A percentile compares a stretch with the other conserved stretches of the same genome.
Evolutionary conservation across 2,329 filamentous ascomycete species (phyloP).

Genomic region (Thelonectria rubi): DNA sequence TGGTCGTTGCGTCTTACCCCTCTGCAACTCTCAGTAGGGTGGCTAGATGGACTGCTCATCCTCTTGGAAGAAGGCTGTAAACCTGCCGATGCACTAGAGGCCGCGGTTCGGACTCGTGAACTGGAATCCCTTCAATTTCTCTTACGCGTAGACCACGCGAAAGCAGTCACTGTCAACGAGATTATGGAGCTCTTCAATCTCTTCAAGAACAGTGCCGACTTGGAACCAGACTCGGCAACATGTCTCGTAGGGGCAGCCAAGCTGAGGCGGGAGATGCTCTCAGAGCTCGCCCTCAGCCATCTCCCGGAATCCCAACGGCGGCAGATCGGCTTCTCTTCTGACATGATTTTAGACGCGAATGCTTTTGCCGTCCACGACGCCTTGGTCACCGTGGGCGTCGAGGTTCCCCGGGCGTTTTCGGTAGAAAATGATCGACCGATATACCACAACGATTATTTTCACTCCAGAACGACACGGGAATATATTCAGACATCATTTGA

Average conservation of each 20-base stretch:
- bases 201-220: no score
- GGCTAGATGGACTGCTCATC: not conserved
- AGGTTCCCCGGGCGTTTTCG: not conserved
- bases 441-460: no score
- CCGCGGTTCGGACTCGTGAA: not conserved
- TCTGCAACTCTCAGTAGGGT: not conserved
- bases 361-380: not conserved
- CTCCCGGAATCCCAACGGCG: not conserved
- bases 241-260: not conserved
- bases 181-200: not conserved
- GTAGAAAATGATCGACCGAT: not conserved
- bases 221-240: no score
- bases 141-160: not conserved
- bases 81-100: not conserved
- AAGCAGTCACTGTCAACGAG: not conserved
- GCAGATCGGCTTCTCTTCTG: not conserved
- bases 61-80: not conserved
- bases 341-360: not conserved
- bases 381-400: not conserved
- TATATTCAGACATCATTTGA: no score
- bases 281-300: no score
- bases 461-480: no score
- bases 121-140: not conserved
- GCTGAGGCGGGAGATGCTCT: not conserved
- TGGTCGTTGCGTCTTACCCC: not conserved